These are phyloP conservation scores for Amylostereum chailletii DNA, from an alignment of 1,284 basidiomycete species.

Conservation along the genomic window DNA sequence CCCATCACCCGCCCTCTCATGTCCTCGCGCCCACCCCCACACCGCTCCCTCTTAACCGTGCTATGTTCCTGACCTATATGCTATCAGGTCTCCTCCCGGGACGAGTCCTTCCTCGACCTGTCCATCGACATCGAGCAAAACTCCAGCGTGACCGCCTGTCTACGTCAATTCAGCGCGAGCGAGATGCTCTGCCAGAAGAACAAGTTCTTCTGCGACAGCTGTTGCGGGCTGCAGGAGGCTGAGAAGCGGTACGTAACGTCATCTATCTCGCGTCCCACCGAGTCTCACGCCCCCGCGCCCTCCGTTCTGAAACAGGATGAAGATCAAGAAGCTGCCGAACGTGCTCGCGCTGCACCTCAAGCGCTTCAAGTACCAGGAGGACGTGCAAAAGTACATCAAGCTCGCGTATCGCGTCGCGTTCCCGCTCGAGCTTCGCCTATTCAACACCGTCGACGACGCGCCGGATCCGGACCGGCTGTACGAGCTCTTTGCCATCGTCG, in stretches of 20 bases:
- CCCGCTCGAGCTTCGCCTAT: constrained; percentile 87
- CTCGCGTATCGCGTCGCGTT: constrained; percentile 95
- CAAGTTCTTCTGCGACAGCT: constrained; percentile 98
- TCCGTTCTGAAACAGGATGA: constrained; percentile 60
- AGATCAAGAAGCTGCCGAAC: constrained; percentile 93
- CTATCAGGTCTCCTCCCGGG: constrained; percentile 81
- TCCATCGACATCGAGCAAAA: constrained; percentile 99
- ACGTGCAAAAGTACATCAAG: constrained; percentile 84
- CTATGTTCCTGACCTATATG: neutral
- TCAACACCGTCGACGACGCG: constrained; percentile 94
- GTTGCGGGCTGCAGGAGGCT: constrained; percentile 94
- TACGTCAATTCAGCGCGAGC: constrained; percentile 92
- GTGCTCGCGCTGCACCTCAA: constrained; percentile 93
- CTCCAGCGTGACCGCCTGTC: constrained; percentile 89
- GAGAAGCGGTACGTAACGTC: constrained; percentile 74
- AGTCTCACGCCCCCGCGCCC: neutral
- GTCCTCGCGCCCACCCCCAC: neutral
- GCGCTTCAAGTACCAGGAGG: constrained; percentile 96
- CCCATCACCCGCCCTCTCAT: constrained; percentile 17
- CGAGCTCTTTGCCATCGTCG: constrained; percentile 91
- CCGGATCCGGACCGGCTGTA: constrained; percentile 86
- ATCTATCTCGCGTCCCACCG: neutral
- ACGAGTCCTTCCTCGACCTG: constrained; percentile 93
- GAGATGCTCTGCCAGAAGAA: constrained; percentile 98
- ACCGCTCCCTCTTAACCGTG: neutral